These are phyloP conservation scores for Volvariella volvacea DNA, from an alignment of 1,284 basidiomycete genomes.

Conservation along the genomic window DNA sequence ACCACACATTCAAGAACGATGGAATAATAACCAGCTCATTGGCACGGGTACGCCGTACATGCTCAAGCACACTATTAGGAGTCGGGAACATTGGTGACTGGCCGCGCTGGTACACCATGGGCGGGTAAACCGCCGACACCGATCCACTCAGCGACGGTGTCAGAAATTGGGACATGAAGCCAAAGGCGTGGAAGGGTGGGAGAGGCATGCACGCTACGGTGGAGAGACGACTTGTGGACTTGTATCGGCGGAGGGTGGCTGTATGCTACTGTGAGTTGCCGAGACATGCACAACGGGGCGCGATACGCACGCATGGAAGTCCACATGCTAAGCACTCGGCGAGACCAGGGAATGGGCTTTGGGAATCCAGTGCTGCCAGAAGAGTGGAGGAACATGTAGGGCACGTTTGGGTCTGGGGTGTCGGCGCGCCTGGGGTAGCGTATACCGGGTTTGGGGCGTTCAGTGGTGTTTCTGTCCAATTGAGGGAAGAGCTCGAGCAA, in stretches of 20 bases:
- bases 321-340: background rate
- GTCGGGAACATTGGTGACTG: slow-evolving; percentile 16
- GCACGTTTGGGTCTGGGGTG: slow-evolving; percentile 8
- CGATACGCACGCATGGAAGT: background rate
- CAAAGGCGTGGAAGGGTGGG: slow-evolving; percentile 22
- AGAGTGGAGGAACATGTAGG: slow-evolving; percentile 21
- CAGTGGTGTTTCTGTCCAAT: slow-evolving; percentile 20
- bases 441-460: slow-evolving; percentile 16
- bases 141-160: slow-evolving; percentile 13
- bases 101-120: slow-evolving; percentile 12
- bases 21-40: slow-evolving; percentile 17
- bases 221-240: too few relatives aligned
- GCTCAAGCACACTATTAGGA: slow-evolving; percentile 20
- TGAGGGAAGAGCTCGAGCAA: slow-evolving; percentile 22
- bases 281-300: background rate
- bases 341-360: slow-evolving; percentile 21
- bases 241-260: slow-evolving; percentile 9
- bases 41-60: slow-evolving; percentile 17
- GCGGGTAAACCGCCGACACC: slow-evolving; percentile 19
- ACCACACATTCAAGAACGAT: slow-evolving; percentile 19
- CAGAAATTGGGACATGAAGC: slow-evolving; percentile 16
- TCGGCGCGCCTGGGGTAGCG: slow-evolving; percentile 16
- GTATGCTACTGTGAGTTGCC: slow-evolving; percentile 5
- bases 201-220: slow-evolving; percentile 16
- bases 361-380: slow-evolving; percentile 32